Evolutionary conservation across 495 filamentous ascomycete species (phyloP).

Genomic region (Neurospora sp.): DNA sequence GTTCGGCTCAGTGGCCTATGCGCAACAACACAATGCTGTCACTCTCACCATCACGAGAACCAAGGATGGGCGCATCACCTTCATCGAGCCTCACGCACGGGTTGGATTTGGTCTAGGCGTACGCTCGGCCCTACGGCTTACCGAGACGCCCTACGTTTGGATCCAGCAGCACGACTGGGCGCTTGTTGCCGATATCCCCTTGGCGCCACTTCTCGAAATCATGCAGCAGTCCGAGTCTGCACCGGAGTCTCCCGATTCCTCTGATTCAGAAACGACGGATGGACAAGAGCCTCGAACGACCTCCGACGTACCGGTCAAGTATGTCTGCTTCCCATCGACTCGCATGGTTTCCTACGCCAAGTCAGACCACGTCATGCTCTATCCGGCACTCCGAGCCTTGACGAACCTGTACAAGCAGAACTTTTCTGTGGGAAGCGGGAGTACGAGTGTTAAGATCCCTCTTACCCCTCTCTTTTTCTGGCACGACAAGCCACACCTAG

Average conservation of each 20-base stretch:
- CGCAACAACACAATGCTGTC: slow-evolving; percentile 24
- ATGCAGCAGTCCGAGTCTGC: slow-evolving; percentile 23
- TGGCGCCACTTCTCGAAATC: slow-evolving; percentile 26
- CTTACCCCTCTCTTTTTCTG: slow-evolving; percentile 41
- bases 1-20: slow-evolving; percentile 26
- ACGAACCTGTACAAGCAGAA: slow-evolving; percentile 28
- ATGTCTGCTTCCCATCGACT: slow-evolving; percentile 32
- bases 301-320: slow-evolving; percentile 20
- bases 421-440: slow-evolving; percentile 6
- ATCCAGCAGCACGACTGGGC: slow-evolving; percentile 42
- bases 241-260: neutral
- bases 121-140: slow-evolving; percentile 30
- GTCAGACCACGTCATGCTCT: slow-evolving; percentile 30
- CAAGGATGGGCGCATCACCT: slow-evolving; percentile 23
- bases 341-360: slow-evolving; percentile 34
- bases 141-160: slow-evolving; percentile 36
- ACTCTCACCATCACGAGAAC: slow-evolving; percentile 24
- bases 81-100: slow-evolving; percentile 32
- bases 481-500: slow-evolving; percentile 40
- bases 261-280: neutral
- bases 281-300: neutral
- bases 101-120: slow-evolving; percentile 38
- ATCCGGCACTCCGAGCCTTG: slow-evolving; percentile 23
- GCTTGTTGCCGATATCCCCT: slow-evolving; percentile 28
- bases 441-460: slow-evolving; percentile 16